Evolutionary conservation across 2,329 filamentous ascomycete genomes (phyloP).

Genomic region (Sclerotinia spermophila): DNA sequence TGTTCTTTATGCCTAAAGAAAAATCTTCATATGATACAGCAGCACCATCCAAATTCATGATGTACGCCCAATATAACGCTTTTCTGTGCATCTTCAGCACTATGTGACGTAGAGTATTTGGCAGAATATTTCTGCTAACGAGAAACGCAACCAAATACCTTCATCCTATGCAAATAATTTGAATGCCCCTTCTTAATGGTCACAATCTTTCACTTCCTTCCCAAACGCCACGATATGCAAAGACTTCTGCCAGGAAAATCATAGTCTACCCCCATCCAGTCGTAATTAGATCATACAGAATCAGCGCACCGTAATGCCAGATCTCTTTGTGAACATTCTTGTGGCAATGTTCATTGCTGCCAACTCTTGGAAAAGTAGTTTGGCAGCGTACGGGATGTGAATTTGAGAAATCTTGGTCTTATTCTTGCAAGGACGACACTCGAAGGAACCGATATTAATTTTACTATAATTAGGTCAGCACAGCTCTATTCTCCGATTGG

Average conservation of each 20-base stretch:
- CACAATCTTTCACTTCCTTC: conserved; percentile 29
- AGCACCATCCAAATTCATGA: conserved; percentile 13
- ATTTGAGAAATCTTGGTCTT: conserved; percentile 98
- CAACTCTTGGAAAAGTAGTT: conserved; percentile 96
- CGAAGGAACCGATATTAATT: conserved; percentile 91
- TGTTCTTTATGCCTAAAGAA: conserved; percentile 9
- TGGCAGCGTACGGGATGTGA: conserved; percentile 95
- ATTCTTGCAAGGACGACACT: conserved; percentile 97
- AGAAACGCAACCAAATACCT: conserved; percentile 10
- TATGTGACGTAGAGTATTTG: neutral
- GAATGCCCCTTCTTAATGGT: conserved; percentile 18
- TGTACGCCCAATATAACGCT: conserved; percentile 6
- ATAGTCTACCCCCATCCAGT: conserved; percentile 10
- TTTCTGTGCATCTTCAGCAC: conserved; percentile 10
- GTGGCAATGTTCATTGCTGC: conserved; percentile 98
- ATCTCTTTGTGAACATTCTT: conserved; percentile 90
- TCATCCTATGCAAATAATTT: conserved; percentile 23
- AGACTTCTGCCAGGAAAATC: conserved; percentile 21
- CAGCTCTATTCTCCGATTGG: neutral
- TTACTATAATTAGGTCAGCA: conserved; percentile 54
- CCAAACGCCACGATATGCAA: conserved; percentile 36
- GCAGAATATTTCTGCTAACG: neutral
- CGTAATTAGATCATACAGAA: conserved; percentile 22
- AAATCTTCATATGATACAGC: conserved; percentile 16
- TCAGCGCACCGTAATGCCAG: conserved; percentile 68